Evolutionary conservation across 2,329 filamentous ascomycete species (phyloP), one percentile per base, ranked within the genome.

Genomic region (Aureobasidium musti): DNA sequence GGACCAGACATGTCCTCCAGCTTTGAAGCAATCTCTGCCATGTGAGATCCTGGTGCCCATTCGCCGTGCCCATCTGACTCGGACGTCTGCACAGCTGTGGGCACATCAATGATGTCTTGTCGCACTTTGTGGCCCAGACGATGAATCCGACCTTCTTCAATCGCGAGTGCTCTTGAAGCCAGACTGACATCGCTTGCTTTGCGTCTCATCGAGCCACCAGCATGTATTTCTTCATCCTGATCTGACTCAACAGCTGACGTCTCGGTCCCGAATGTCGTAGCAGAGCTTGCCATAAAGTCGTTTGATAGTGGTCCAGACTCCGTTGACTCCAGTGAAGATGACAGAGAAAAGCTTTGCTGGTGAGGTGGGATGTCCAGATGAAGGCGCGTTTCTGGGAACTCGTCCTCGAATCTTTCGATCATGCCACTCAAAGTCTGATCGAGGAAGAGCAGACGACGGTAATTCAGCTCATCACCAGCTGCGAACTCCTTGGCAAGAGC

Each of bases 371-470:
- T 71, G 70, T 67, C 68, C 7, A 69, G 69, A 19, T 74, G 71
- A 49, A 86, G 81, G 41, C 91, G 87, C 0, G 91, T 96, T 74
- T 98, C 94, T 0, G 95, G 95, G 73, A 92, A 98, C 77, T 98
- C 94, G 75, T 96, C 91, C 77, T 98, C 95, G 75, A 98, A 99
- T 33, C 95, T 90, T 75, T 91, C 89, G 74, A 98, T 98, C 80
- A 98, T 97, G 71, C 90, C 89, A 73, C 92, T 85, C 11, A 99
- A 83, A 0, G 95, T 98, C 68, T 90, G 83, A 73, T 97, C 92
- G 35, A 99, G 85, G 84, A 97, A 97, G 50, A 89, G 82, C 23
- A 98, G 85, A 57, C 90, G 89, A 87, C 93, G 86, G 75, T 96
- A 91, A 70, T 89, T 91, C 71, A 87, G 82, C 71, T 93, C 89